Conservation (phyloP, 2,329 filamentous ascomycete species). For the Aspergillus quadrilineatus region DNA sequence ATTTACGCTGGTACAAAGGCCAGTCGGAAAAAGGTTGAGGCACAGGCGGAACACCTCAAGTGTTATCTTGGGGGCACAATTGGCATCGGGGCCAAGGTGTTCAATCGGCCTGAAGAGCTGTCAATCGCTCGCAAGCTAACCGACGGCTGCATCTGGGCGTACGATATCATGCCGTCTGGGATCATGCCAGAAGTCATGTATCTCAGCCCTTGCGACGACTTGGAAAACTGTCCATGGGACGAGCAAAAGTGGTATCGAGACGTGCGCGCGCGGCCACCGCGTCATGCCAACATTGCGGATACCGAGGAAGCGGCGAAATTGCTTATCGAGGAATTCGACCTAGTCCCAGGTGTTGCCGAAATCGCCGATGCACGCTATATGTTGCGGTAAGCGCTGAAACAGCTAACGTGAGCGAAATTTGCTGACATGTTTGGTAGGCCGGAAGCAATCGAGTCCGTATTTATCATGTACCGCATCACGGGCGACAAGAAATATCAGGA, state of each 20-base stretch:
- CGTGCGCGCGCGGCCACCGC: constrained; percentile 22
- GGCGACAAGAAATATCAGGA: constrained; percentile 51
- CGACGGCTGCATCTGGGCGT: constrained; percentile 63
- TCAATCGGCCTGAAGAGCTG: constrained; percentile 55
- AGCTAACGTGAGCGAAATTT: background rate
- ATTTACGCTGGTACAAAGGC: constrained; percentile 21
- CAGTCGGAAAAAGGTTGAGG: constrained; percentile 23
- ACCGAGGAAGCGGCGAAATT: constrained; percentile 20
- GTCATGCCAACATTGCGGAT: constrained; percentile 19
- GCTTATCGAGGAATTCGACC: constrained; percentile 20
- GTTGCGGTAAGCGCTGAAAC: constrained; percentile 25
- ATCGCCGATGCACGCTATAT: constrained; percentile 31
- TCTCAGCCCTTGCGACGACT: constrained; percentile 51
- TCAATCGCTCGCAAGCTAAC: constrained; percentile 57
- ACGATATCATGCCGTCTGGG: constrained; percentile 55
- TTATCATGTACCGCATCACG: constrained; percentile 60
- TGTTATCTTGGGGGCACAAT: constrained; percentile 65
- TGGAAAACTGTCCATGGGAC: constrained; percentile 53
- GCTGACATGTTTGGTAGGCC: constrained; percentile 34
- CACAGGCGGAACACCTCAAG: constrained; percentile 56
- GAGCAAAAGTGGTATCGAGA: constrained; percentile 43
- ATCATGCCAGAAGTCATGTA: constrained; percentile 63
- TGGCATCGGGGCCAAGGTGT: constrained; percentile 58
- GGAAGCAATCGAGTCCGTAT: constrained; percentile 63
- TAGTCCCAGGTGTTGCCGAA: constrained; percentile 31